Evolutionary conservation across 805 yeast genomes (phyloP), one percentile per base, ranked within the genome.

Genomic region (Metschnikowia shivogae): DNA sequence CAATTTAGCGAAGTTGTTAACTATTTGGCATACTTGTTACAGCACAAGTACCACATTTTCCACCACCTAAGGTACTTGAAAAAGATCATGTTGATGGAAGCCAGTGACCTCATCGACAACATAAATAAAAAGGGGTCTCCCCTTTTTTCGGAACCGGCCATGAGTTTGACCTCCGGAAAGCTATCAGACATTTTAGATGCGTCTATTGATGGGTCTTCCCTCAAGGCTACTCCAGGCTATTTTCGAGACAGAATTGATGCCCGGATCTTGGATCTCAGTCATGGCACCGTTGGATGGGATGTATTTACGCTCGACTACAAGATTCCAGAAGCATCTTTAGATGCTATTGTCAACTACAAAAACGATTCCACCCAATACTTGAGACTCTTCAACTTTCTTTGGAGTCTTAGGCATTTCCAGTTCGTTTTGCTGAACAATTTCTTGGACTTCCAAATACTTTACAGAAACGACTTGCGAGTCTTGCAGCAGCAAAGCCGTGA

Each of bases 221-320:
- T 81, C 1, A 64, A 72, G 44, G 67, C 67, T n/a, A 20, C 48
- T 19, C 54, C 57, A 62, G 58, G 37, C 42, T 67, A 5, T 13
- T 72, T 78, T 8, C 60, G 78, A 10, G 67, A 74, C 36, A 65
- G 86, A 41, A 60, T 92, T 10, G 98, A 93, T 68, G 96, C 97
- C 0, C 71, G 97, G 36, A 73, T 90, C 19, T 70, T 90, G 39
- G 89, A 85, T 47, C 65, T 84, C 39, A 82, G 82, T 3, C 87
- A 83, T 53, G 74, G 88, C 0, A 78, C 81, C 26, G 65, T 80
- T 41, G 97, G 96, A 0, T 90, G 97, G 97, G 95, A 90, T 59
- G 89, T 86, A 2, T 90, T 92, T 61, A 88, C 97, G 0, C 67
- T 90, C 31, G 97, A 89, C 58, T 93, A 86, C 61, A 69, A 76